Evolutionary conservation across 495 filamentous ascomycete species (phyloP), one percentile per base, ranked within the genome.

Genomic region (Bacidia rubella): DNA sequence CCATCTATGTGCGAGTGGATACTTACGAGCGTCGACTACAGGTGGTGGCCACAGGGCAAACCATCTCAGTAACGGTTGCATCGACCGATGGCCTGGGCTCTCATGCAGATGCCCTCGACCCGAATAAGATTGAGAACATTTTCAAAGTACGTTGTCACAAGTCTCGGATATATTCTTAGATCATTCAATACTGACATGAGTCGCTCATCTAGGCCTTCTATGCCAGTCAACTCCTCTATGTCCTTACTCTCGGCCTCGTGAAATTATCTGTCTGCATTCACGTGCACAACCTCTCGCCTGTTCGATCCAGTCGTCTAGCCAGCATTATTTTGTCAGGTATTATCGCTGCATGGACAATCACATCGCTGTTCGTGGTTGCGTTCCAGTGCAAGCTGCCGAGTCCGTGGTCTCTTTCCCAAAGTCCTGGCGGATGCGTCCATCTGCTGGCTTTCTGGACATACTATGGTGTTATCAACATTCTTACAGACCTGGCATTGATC

Each of bases 401-500:
- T 35, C 24, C 53, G 0, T 58, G 56, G 56, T 21, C 40, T 11
- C 23, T 43, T 9, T 44, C 41, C 19, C 41, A 44, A 17, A 26
- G 40, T 3, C 15, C 24, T 29, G 38, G 35, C 42, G 26, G 47
- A 55, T 58, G 56, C 49, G 38, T 58, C 41, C 38, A 55, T 20
- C 4, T 55, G 19, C 45, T 58, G 27, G 53, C 42, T 2, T 58
- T 59, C 63, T 78, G 44, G 61, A 72, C 48, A 66, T 70, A 48
- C 73, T 74, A 52, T 47, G 62, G 64, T 52, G 69, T 72, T 45
- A 66, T 81, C 24, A 77, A 74, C 57, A 74, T 82, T 21, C 32
- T 73, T 11, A 67, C 76, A 5, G 77, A 82, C 55, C 23, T 74
- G 0, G 58, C 72, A 54, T 74, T 76, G 40, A 68, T 81, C 49